Evolutionary conservation across 345 rosid genomes (phyloP).

Genomic region (Gossypium longicalyx): DNA sequence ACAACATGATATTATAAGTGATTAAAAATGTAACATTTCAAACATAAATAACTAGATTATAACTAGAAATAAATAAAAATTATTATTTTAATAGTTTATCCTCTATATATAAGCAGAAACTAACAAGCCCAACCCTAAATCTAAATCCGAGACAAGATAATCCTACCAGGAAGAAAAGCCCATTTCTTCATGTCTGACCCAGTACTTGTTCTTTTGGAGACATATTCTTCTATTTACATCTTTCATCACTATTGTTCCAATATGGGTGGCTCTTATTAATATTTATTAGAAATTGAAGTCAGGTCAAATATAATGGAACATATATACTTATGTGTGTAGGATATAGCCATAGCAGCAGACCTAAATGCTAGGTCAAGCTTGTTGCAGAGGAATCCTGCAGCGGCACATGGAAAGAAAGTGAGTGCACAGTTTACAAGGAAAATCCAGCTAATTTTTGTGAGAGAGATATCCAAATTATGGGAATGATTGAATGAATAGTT

Average conservation of each 20-base stretch:
- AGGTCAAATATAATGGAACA: not conserved
- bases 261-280: too few species aligned
- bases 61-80: too few species aligned
- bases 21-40: too few species aligned
- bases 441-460: slow-evolving; percentile 6
- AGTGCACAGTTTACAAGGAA: not conserved
- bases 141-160: not conserved
- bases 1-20: too few species aligned
- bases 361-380: not conserved
- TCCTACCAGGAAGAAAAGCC: not conserved
- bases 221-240: too few species aligned
- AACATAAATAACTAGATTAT: too few species aligned
- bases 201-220: too few species aligned
- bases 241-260: too few species aligned
- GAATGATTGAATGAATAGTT: not conserved
- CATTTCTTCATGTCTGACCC: not conserved
- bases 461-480: not conserved
- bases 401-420: not conserved
- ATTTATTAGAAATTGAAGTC: too few species aligned
- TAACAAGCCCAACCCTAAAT: not conserved
- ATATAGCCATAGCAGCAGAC: not conserved
- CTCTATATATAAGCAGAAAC: too few species aligned
- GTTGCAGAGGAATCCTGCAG: not conserved
- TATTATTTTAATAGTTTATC: too few species aligned
- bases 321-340: not conserved